Evolutionary conservation across 106 monocot genomes (phyloP).

Genomic region (Phalaenopsis aphrodite): DNA sequence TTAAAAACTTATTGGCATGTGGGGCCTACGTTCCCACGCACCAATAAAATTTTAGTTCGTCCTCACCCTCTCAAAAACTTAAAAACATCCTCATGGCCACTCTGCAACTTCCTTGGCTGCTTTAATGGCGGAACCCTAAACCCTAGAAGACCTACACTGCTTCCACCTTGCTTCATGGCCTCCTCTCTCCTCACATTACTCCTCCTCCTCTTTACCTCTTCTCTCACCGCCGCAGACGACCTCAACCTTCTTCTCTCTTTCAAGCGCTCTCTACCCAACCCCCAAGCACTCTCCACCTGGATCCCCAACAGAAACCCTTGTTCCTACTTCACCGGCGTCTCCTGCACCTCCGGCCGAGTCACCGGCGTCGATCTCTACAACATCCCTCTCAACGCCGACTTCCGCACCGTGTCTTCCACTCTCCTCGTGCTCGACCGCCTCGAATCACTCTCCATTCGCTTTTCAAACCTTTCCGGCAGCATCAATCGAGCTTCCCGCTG

Average conservation of each 20-base stretch:
- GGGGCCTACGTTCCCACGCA: background rate
- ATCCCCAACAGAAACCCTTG: slow-evolving; percentile 25
- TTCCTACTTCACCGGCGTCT: slow-evolving; percentile 41
- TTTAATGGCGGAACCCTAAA: slow-evolving; percentile 15
- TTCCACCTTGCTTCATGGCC: slow-evolving; percentile 8
- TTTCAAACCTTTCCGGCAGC: slow-evolving; percentile 43
- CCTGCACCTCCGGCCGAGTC: slow-evolving; percentile 32
- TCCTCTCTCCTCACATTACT: slow-evolving; percentile 8
- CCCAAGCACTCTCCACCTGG: slow-evolving; percentile 36
- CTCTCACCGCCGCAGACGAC: slow-evolving; percentile 10
- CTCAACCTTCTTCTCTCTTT: slow-evolving; percentile 42
- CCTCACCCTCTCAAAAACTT: slow-evolving; percentile 3
- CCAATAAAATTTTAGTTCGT: slow-evolving; percentile 12
- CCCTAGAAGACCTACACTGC: background rate
- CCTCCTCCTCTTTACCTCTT: slow-evolving; percentile 6
- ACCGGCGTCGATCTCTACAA: slow-evolving; percentile 29
- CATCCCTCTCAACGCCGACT: slow-evolving; percentile 31
- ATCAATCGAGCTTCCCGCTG: slow-evolving; percentile 19
- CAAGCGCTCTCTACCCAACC: slow-evolving; percentile 46
- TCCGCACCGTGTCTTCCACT: slow-evolving; percentile 29
- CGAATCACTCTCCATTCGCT: slow-evolving; percentile 33
- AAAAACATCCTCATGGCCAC: background rate
- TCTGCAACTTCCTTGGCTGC: background rate
- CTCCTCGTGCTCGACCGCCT: slow-evolving; percentile 37
- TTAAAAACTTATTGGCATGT: background rate